Evolutionary conservation across 2,329 filamentous ascomycete genomes (phyloP).

Genomic region (Sphaerulina vaccinii): DNA sequence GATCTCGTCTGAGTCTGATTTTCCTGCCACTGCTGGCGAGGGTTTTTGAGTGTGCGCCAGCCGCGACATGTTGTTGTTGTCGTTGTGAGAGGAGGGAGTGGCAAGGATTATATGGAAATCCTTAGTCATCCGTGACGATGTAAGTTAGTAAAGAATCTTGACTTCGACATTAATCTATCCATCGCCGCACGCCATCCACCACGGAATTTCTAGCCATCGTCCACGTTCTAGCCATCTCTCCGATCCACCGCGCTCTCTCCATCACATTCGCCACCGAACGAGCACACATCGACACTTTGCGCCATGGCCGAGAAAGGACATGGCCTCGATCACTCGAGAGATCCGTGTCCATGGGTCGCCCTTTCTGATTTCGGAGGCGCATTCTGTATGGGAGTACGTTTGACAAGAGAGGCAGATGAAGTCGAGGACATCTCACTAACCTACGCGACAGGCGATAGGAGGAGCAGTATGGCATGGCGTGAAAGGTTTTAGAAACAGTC

Average conservation of each 20-base stretch:
- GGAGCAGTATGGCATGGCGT: slow-evolving; percentile 89
- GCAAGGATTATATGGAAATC: background rate
- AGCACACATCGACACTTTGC: background rate
- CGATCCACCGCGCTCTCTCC: background rate
- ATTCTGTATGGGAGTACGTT: slow-evolving; percentile 90
- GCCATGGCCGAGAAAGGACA: slow-evolving; percentile 32
- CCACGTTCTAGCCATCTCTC: background rate
- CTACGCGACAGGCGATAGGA: slow-evolving; percentile 34
- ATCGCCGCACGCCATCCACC: background rate
- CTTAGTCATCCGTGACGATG: background rate
- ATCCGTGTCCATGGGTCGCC: slow-evolving; percentile 95
- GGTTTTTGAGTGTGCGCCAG: slow-evolving; percentile 30
- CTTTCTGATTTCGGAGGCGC: slow-evolving; percentile 97
- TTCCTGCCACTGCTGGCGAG: slow-evolving; percentile 23
- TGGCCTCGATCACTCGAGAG: slow-evolving; percentile 84
- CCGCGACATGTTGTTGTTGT: slow-evolving; percentile 35
- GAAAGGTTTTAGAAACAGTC: slow-evolving; percentile 61
- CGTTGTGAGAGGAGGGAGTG: background rate
- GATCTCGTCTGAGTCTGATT: slow-evolving; percentile 53
- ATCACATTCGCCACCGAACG: background rate
- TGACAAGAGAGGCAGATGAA: background rate
- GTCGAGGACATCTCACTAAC: background rate
- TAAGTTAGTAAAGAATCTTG: background rate
- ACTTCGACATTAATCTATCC: background rate
- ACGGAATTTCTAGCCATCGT: background rate